Evolutionary conservation across 768 basidiomycete genomes (phyloP).

Genomic region (Botryobasidium botryosum): DNA sequence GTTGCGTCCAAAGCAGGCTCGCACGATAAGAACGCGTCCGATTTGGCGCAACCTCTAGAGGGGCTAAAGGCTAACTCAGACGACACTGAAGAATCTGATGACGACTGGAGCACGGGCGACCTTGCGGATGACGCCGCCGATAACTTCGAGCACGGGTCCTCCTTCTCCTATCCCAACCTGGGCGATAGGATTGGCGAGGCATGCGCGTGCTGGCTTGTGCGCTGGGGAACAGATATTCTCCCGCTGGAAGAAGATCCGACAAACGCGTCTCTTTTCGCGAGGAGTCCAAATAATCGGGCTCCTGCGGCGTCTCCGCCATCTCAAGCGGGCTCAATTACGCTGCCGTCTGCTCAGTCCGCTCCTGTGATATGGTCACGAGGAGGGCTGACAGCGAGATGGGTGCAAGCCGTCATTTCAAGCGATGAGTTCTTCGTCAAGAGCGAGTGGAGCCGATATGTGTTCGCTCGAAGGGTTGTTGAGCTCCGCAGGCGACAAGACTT

Average conservation of each 20-base stretch:
- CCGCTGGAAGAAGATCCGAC: constrained; percentile 34
- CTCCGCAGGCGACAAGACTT: constrained; percentile 27
- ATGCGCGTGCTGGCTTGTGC: constrained; percentile 67
- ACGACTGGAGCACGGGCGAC: background rate
- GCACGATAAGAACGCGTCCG: too few species aligned
- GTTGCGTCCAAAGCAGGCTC: background rate
- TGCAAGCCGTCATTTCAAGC: constrained; percentile 52
- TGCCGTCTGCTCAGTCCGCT: constrained; percentile 13
- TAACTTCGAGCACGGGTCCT: constrained; percentile 17
- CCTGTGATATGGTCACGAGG: constrained; percentile 58
- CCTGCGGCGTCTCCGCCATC: background rate
- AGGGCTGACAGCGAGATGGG: constrained; percentile 58
- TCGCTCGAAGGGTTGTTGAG: constrained; percentile 62
- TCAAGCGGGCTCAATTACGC: constrained; percentile 6
- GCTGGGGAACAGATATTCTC: constrained; percentile 78
- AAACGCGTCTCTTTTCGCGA: too few species aligned
- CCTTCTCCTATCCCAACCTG: constrained; percentile 69
- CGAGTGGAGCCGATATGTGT: constrained; percentile 65
- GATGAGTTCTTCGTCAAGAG: constrained; percentile 65
- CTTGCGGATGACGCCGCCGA: constrained; percentile 1
- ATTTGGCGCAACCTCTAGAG: too few species aligned
- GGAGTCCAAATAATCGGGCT: background rate
- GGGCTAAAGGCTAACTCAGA: too few species aligned
- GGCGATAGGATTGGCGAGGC: constrained; percentile 88
- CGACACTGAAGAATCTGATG: background rate